Evolutionary conservation across 352 stramenopile species (phyloP), one percentile per base, ranked within the genome.

Genomic region (Phytophthora rubi): DNA sequence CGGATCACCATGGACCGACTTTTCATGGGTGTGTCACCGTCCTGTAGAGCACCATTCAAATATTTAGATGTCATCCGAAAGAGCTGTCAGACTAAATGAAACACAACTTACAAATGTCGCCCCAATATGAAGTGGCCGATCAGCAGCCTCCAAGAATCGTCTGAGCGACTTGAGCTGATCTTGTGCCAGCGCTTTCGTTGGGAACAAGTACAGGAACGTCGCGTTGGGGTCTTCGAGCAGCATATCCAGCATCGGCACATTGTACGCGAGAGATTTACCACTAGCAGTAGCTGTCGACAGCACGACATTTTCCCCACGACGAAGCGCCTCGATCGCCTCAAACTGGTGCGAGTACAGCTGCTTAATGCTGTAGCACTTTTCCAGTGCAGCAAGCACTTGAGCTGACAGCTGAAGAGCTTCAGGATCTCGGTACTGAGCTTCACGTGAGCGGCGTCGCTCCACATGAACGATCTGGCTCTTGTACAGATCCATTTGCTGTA

Each of bases 151-250:
- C 18, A 98, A 68, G 7, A 98, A 81, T 30, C 67, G 64, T 49
- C 85, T 77, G 21, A 98, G 70, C 53, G 96, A 96, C 49, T 94
- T 92, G 12, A 98, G 79, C 76, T 99, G 98, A 85, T 99, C 98
- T 76, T 99, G 97, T 0, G 98, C 98, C 8, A 99, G 80, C 30
- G 97, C 97, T 76, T 99, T 99, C 13, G 98, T 99, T 0, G 98
- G 98, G 68, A 99, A 99, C 5, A 99, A 63, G 47, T 99, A 97
- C 48, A 99, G 76, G 85, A 83, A 96, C 58, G 77, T 94, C 37
- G 90, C 79, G 8, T 71, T 30, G 2, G 75, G 55, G n/a, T 85
- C 85, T 45, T 79, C 59, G 1, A 94, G 63, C 35, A 92, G 81
- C 71, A 65, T 81, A 68, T 89, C 68, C 23, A 99, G 72, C 65